Base-by-base conservation (phyloP, 495 filamentous ascomycete species). In the Aspergillus sclerotioniger region DNA sequence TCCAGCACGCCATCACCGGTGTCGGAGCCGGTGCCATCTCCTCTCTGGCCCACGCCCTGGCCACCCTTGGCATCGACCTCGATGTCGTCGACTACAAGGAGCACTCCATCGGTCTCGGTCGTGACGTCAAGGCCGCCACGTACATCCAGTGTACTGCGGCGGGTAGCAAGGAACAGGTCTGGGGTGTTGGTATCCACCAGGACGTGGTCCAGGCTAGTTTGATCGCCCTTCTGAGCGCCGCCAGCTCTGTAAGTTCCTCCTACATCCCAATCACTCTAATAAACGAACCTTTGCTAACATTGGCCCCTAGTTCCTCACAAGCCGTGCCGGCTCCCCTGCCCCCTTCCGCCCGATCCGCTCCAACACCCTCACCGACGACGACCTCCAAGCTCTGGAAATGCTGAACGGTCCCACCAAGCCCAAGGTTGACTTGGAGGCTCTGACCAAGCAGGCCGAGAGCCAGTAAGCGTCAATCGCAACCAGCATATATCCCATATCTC, bases 21-120 rank as follows among this genome's bases (percentile, higher is more conserved):
- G 78, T 85, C 3, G 94, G 95, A 13, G 92, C 93, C 67, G 94
- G 94, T 64, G 90, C 93, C 12, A 89, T 97, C 57, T 96, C 91
- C 1, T 89, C 88, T 39, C 74, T 98, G 60, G 90, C 92, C 13
- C 85, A 91, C 61, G 94, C 93, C 9, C 81, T 98, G 21, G 80
- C 83, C 48, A 78, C 80, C 8, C 76, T 98, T n/a, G 90, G 90
- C 31, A 87, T 98, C 44, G 89, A 96, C 63, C 79, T 98, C 3
- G 92, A 98, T 68, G 93, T 98, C 52, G 83, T 83, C 48, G 90
- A 96, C 68, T 98, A 98, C 73, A 97, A 96, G 75, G 95, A 97
- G 70, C 95, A 98, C 74, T 88, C 91, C 25, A 90, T 98, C 62
- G 91, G 91, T 55, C 75, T 80, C 10, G 89, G 90, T 46, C 81